Evolutionary conservation across 1,139 yeast genomes (phyloP).

Genomic region (Hemisphaericaspora xylofermentans): DNA sequence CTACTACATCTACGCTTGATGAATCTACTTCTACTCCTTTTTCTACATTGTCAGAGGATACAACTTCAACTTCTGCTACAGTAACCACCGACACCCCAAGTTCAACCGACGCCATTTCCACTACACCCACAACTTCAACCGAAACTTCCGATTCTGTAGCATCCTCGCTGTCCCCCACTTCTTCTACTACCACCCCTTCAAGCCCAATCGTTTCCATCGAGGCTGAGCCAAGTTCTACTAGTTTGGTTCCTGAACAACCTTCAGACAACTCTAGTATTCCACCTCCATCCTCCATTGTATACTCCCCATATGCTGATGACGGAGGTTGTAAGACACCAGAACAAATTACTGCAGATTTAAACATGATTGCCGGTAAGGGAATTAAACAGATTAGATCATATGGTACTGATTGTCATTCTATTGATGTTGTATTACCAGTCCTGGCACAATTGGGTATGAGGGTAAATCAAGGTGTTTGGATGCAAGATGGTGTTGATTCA

Average conservation of each 20-base stretch:
- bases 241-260: constrained; percentile 9
- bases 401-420: constrained; percentile 80
- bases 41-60: neutral
- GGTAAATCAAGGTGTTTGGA: constrained; percentile 89
- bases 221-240: neutral
- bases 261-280: constrained; percentile 13
- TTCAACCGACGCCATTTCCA: constrained; percentile 5
- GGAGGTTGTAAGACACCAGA: constrained; percentile 62
- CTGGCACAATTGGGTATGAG: constrained; percentile 61
- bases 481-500: constrained; percentile 63
- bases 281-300: constrained; percentile 61
- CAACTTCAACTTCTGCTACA: too few relatives aligned
- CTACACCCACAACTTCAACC: constrained; percentile 12
- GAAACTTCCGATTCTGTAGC: constrained; percentile 17
- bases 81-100: constrained; percentile 9
- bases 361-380: constrained; percentile 57
- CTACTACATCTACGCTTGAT: neutral
- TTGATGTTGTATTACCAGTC: constrained; percentile 63
- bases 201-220: too few relatives aligned
- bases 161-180: constrained; percentile 11
- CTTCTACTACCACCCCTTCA: constrained; percentile 6
- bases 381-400: constrained; percentile 69
- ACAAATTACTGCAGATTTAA: constrained; percentile 59
- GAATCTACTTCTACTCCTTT: neutral
- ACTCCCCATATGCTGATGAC: constrained; percentile 76